Conservation (phyloP, 1,139 yeast genomes). For the Kurtzmaniella quercitrusa region DNA sequence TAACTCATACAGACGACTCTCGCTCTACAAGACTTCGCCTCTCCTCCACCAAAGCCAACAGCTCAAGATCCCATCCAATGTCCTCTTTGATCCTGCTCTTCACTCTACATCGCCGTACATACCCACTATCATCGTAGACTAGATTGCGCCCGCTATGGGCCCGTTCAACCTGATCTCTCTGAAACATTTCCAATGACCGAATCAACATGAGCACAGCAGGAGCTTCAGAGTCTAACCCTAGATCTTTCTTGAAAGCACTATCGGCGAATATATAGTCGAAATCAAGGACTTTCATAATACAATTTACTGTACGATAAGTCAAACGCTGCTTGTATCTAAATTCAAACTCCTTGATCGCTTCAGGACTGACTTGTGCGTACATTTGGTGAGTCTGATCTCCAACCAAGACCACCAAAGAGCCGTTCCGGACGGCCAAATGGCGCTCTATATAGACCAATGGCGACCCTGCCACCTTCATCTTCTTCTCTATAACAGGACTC, state of each 20-base stretch:
- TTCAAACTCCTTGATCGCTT: slow-evolving; percentile 28
- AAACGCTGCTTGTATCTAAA: slow-evolving; percentile 25
- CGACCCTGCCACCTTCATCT: not conserved
- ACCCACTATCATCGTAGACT: not conserved
- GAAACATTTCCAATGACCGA: slow-evolving; percentile 23
- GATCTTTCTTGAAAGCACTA: not conserved
- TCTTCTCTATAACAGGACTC: not conserved
- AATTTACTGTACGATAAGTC: slow-evolving; percentile 25
- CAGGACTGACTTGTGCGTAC: slow-evolving; percentile 25
- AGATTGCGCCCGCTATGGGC: not conserved
- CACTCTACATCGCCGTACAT: not conserved
- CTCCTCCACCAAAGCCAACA: not conserved
- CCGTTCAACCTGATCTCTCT: slow-evolving; percentile 21
- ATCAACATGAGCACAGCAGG: slow-evolving; percentile 21
- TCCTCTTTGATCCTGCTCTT: not conserved
- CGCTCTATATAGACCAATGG: not conserved
- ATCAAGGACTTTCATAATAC: slow-evolving; percentile 19
- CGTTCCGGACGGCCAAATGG: slow-evolving; percentile 6
- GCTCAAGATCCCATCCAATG: not conserved
- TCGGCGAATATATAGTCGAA: slow-evolving; percentile 25
- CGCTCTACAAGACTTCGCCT: not conserved
- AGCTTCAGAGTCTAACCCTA: not conserved
- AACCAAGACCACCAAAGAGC: slow-evolving; percentile 26
- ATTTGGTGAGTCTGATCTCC: slow-evolving; percentile 30
- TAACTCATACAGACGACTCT: not conserved